Evolutionary conservation across 139 green algal genomes (phyloP).

Genomic region (Coelastrella sp.): DNA sequence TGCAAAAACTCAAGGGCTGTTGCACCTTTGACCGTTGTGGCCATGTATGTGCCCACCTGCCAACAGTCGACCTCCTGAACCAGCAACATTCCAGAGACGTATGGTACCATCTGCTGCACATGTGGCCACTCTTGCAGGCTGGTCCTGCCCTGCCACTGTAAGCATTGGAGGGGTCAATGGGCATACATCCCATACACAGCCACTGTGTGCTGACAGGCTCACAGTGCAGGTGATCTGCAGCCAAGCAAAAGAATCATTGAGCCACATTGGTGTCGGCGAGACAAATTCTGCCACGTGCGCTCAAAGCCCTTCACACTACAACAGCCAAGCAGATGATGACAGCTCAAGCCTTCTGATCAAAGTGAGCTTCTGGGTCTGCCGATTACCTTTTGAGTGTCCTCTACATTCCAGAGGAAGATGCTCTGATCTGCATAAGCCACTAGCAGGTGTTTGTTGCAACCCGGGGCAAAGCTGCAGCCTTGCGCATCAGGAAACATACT

Average conservation of each 20-base stretch:
- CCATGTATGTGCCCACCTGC: no score
- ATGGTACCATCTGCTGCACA: constrained; percentile 64
- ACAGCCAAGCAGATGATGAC: no score
- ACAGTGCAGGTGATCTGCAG: constrained; percentile 38
- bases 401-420: constrained; percentile 62
- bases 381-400: constrained; percentile 40
- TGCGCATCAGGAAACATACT: constrained; percentile 57
- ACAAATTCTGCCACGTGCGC: no score
- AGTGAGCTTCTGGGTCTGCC: neutral
- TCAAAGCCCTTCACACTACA: no score
- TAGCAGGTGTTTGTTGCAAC: constrained; percentile 50
- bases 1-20: no score
- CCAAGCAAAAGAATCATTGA: neutral
- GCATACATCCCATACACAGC: constrained; percentile 60
- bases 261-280: no score
- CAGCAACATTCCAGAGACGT: constrained; percentile 54
- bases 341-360: no score
- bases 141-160: neutral
- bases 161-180: constrained; percentile 31
- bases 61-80: neutral
- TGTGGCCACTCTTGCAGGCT: constrained; percentile 44
- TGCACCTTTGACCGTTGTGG: no score
- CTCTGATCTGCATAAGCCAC: constrained; percentile 63
- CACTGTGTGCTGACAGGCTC: constrained; percentile 58
- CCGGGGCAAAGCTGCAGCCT: constrained; percentile 48